Evolutionary conservation across 495 filamentous ascomycete genomes (phyloP).

Genomic region (Lophium mytilinum): DNA sequence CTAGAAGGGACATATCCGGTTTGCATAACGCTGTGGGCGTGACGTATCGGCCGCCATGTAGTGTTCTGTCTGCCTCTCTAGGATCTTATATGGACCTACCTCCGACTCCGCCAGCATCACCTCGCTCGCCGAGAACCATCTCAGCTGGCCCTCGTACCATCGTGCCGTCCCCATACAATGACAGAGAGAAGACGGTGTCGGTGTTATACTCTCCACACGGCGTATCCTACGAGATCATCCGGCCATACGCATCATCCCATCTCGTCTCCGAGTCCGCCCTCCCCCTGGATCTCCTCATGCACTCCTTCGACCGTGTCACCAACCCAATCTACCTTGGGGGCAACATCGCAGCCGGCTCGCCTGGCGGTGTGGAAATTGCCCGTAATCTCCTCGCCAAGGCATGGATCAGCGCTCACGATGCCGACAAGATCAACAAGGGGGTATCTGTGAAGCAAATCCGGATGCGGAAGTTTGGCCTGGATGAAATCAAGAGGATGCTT

Average conservation of each 20-base stretch:
- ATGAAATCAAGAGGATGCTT: constrained; percentile 40
- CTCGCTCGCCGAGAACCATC: constrained; percentile 14
- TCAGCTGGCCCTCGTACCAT: constrained; percentile 19
- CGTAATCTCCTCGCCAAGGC: constrained; percentile 42
- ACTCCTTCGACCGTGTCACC: constrained; percentile 51
- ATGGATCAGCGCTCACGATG: constrained; percentile 63
- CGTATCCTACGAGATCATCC: constrained; percentile 40
- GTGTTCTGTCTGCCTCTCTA: constrained; percentile 24
- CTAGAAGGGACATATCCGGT: constrained; percentile 51
- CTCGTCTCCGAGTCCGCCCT: constrained; percentile 50
- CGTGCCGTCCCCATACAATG: constrained; percentile 17
- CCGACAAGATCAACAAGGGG: constrained; percentile 51
- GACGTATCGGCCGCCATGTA: constrained; percentile 53
- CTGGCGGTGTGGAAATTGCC: constrained; percentile 51
- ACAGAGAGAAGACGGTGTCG: constrained; percentile 39
- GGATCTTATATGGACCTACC: constrained; percentile 26
- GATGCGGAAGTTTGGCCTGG: constrained; percentile 36
- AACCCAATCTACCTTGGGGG: constrained; percentile 63
- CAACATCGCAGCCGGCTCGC: constrained; percentile 49
- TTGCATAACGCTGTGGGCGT: constrained; percentile 62
- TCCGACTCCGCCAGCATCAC: constrained; percentile 25
- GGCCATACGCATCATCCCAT: constrained; percentile 47
- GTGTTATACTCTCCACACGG: constrained; percentile 58
- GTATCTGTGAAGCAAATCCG: constrained; percentile 42
- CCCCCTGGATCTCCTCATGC: constrained; percentile 54